These are phyloP conservation scores for Elsinoe fawcettii DNA, from an alignment of 2,329 filamentous ascomycete species.

Conservation along the genomic window DNA sequence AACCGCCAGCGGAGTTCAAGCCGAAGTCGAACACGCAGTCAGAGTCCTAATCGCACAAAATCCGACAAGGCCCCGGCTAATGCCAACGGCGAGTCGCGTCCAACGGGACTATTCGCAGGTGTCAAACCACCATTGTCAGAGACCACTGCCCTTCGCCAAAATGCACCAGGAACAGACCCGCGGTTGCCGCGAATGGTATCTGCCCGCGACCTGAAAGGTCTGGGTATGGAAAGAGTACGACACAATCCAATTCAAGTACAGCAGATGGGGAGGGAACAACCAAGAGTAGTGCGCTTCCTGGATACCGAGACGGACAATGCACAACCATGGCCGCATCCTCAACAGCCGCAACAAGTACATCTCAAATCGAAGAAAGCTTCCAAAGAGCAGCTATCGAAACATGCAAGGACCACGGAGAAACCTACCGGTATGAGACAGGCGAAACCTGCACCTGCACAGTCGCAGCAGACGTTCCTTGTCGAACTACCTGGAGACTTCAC, in stretches of 20 bases:
- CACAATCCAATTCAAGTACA: conserved; percentile 2
- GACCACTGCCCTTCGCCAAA: not conserved
- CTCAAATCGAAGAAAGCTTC: conserved; percentile 8
- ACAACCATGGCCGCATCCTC: conserved; percentile 3
- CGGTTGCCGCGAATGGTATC: not conserved
- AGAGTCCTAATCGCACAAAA: not conserved
- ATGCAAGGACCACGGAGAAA: not conserved
- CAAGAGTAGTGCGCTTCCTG: conserved; percentile 2
- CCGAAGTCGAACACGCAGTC: conserved; percentile 3
- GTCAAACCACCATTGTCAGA: conserved; percentile 9
- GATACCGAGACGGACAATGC: not conserved
- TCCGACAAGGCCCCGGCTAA: not conserved
- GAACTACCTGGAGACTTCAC: conserved; percentile 11
- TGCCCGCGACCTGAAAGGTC: not conserved
- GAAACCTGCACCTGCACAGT: not conserved
- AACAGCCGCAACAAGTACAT: conserved; percentile 3
- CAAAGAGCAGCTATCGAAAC: conserved; percentile 3
- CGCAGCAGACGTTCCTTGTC: conserved; percentile 8
- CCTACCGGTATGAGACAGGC: not conserved
- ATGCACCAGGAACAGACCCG: conserved; percentile 1
- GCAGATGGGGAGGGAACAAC: conserved; percentile 1
- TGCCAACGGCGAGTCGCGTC: conserved; percentile 5
- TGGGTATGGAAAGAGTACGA: conserved; percentile 13
- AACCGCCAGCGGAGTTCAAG: not conserved
- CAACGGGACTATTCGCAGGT: conserved; percentile 13